Conservation (phyloP, 768 basidiomycete species). For the button mushroom (Agaricus bisporus) region DNA sequence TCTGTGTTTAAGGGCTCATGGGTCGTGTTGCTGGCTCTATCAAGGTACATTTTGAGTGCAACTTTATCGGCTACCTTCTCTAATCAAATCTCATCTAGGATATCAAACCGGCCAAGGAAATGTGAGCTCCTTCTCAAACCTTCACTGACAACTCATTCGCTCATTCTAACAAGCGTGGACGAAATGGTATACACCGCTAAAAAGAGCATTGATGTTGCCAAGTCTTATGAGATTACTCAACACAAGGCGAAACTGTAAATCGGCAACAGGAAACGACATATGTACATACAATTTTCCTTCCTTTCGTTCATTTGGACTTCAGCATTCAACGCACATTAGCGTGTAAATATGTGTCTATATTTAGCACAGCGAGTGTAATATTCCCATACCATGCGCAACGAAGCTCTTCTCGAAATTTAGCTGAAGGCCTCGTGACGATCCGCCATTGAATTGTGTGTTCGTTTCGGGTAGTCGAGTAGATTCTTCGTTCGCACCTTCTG, state of each 20-base stretch:
- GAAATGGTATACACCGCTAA: conserved; percentile 73
- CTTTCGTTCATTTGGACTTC: no score
- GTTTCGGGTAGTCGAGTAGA: no score
- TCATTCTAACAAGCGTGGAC: conserved; percentile 53
- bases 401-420: no score
- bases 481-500: no score
- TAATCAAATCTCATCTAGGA: conserved; percentile 49
- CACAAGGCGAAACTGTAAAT: conserved; percentile 45
- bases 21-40: conserved; percentile 73
- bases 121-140: conserved; percentile 41
- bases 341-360: no score
- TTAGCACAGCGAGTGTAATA: no score
- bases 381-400: no score
- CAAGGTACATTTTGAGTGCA: conserved; percentile 18
- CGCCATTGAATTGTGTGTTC: no score
- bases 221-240: conserved; percentile 26
- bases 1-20: conserved; percentile 54
- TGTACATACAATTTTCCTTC: no score
- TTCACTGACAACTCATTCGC: conserved; percentile 8
- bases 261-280: not conserved
- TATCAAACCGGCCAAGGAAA: conserved; percentile 79
- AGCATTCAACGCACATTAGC: no score
- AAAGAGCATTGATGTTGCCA: conserved; percentile 42
- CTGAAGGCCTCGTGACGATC: no score
- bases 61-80: conserved; percentile 49